Percentiles rank a stretch among this genome's conserved stretches.
These are phyloP conservation scores for Ambispora gerdemannii DNA, from an alignment of 192 early-diverging fungal genomes.

Conservation along the genomic window DNA sequence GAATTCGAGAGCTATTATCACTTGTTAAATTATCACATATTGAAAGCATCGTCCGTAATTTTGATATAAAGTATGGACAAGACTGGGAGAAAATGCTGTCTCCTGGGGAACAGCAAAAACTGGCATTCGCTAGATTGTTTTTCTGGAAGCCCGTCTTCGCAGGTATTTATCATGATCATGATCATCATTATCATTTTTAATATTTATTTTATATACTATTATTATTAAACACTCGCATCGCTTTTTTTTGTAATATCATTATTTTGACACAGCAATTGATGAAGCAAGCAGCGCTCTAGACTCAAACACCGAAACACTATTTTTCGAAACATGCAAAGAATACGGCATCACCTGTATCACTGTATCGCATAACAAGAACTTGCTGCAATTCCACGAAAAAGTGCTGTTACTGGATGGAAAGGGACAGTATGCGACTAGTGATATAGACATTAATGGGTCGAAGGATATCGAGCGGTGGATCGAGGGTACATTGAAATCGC, in stretches of 20 bases:
- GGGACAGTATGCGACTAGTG: conserved; percentile 30
- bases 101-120: conserved; percentile 73
- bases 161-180: conserved; percentile 39
- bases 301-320: conserved; percentile 40
- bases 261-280: conserved; percentile 50
- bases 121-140: conserved; percentile 68
- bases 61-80: conserved; percentile 43
- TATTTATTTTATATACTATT: conserved; percentile 32
- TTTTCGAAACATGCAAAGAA: conserved; percentile 60
- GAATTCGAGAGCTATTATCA: conserved; percentile 38
- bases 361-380: conserved; percentile 69
- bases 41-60: conserved; percentile 35
- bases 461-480: conserved; percentile 26
- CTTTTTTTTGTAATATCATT: no score
- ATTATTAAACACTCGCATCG: no score
- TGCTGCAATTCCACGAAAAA: conserved; percentile 38
- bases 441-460: conserved; percentile 22
- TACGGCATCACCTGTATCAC: conserved; percentile 83
- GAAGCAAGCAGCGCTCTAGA: conserved; percentile 72
- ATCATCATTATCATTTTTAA: not conserved
- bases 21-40: conserved; percentile 43
- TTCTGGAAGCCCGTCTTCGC: conserved; percentile 73
- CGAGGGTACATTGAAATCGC: conserved; percentile 4
- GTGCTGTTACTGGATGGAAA: conserved; percentile 32
- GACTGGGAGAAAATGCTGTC: conserved; percentile 69